phyloP scores from a whole-genome alignment of 2,329 filamentous ascomycete species.

The Exophiala sp. region DNA sequence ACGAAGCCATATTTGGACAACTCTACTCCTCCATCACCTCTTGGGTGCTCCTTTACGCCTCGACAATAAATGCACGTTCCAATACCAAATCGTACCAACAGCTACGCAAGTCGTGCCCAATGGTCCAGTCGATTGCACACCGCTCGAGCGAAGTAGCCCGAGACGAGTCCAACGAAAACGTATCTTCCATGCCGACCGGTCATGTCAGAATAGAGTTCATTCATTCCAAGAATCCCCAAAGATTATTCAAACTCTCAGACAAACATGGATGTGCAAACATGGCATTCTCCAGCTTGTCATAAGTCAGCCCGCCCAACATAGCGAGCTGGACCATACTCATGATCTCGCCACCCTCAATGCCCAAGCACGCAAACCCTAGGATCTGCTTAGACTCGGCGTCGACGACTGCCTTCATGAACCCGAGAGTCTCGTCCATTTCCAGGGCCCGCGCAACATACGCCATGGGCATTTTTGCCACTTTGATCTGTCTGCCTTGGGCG shows the following conservation, averaged over 20 bases:
- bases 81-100: too few relatives aligned
- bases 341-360: slow-evolving; percentile 49
- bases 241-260: slow-evolving; percentile 49
- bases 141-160: too few relatives aligned
- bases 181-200: too few relatives aligned
- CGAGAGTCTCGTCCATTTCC: slow-evolving; percentile 48
- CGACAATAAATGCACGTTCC: too few relatives aligned
- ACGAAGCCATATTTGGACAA: too few relatives aligned
- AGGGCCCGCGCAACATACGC: slow-evolving; percentile 46
- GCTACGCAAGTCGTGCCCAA: too few relatives aligned
- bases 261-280: slow-evolving; percentile 49
- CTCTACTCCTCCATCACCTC: too few relatives aligned
- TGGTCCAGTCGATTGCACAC: too few relatives aligned
- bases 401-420: slow-evolving; percentile 50
- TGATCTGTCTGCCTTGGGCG: slow-evolving; percentile 30
- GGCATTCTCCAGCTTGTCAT: slow-evolving; percentile 43
- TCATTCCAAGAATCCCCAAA: slow-evolving; percentile 41
- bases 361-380: slow-evolving; percentile 49
- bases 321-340: slow-evolving; percentile 51
- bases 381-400: slow-evolving; percentile 47
- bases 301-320: slow-evolving; percentile 46
- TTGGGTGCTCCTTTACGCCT: too few relatives aligned
- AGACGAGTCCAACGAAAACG: too few relatives aligned
- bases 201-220: neutral
- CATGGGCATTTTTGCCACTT: slow-evolving; percentile 49